Base-by-base conservation (phyloP, 257 asterid genomes). In the Primulina tabacum region DNA sequence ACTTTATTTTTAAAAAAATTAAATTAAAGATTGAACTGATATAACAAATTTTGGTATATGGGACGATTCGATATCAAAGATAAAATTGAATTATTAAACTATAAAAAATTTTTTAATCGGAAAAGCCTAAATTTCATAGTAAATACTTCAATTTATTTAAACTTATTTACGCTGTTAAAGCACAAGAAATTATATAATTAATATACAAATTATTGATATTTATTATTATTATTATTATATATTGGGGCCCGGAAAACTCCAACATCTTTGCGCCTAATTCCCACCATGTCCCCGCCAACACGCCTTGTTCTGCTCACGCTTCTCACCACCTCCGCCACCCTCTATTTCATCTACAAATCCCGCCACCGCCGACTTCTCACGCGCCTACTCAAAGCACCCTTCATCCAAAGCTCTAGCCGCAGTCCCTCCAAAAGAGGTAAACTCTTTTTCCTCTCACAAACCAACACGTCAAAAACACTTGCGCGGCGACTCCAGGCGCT, bases 301-400 rank as follows among this genome's bases (percentile, higher is more conserved):
- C 91, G 60, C 78, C 90, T 43, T 11, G 53, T 89, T 37, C 60
- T 93, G 72, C 86, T 93, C 69, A 71, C 96, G 34, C 85, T 93
- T 67, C 77, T 93, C 75, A 89, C 99, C 77, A 87, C 95, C 84
- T 77, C 99, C 71, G 87, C 93, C 70, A 83, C 97, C 56, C 62
- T 87, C 58, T 89, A 67, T 82, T 81, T 90, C 67, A 76, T 93
- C 76, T 89, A 89, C 84, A 93, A 87, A 73, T 90, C 96, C 62
- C 98, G 87, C 80, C 83, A 85, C 68, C 96, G 85, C 72, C 84
- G 72, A 67, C 80, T 87, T 58, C 76, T 84, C 26, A 35, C 70
- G 68, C 90, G 79, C 77, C 84, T 82, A 73, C 64, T 68, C 33
- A 11, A 68, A 1, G 43, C 50, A 55, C 63, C 76, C 65, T 62